These are phyloP conservation scores for Sphaerulina populicola DNA, from an alignment of 2,329 filamentous ascomycete species.

Conservation along the genomic window DNA sequence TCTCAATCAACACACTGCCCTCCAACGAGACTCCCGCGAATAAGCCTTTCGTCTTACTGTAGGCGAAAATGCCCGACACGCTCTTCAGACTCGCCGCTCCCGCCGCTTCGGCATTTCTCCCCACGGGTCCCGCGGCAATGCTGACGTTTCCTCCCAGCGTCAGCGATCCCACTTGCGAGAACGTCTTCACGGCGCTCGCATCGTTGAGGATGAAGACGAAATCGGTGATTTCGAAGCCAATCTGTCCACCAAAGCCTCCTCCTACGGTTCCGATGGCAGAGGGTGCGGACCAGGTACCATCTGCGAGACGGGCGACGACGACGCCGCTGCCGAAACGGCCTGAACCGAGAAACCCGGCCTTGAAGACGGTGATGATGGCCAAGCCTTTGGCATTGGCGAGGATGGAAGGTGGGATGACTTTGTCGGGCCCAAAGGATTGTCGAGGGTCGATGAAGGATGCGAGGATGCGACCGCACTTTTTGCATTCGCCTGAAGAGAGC, in stretches of 20 bases:
- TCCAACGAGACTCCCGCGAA: constrained; percentile 94
- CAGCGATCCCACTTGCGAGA: constrained; percentile 82
- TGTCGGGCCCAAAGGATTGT: constrained; percentile 91
- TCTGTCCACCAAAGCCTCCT: constrained; percentile 75
- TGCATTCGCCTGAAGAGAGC: constrained; percentile 69
- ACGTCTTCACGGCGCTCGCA: constrained; percentile 76
- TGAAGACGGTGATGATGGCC: constrained; percentile 76
- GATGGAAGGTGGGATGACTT: constrained; percentile 86
- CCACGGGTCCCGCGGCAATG: constrained; percentile 85
- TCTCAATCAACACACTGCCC: constrained; percentile 84
- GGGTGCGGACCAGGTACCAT: constrained; percentile 73
- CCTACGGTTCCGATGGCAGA: constrained; percentile 73
- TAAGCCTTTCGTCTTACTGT: constrained; percentile 94
- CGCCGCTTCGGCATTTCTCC: constrained; percentile 89
- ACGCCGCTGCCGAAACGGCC: constrained; percentile 74
- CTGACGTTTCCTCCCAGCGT: constrained; percentile 95
- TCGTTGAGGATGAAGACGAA: constrained; percentile 99
- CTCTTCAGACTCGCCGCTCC: constrained; percentile 85
- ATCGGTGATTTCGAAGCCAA: constrained; percentile 79
- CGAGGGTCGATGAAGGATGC: constrained; percentile 88
- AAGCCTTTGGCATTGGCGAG: constrained; percentile 89
- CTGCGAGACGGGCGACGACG: constrained; percentile 68
- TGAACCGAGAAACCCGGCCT: constrained; percentile 77
- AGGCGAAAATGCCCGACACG: constrained; percentile 88
- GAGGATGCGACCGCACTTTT: constrained; percentile 92